Evolutionary conservation across 2,329 filamentous ascomycete genomes (phyloP).

Genomic region (Neopestalotiopsis clavispora): DNA sequence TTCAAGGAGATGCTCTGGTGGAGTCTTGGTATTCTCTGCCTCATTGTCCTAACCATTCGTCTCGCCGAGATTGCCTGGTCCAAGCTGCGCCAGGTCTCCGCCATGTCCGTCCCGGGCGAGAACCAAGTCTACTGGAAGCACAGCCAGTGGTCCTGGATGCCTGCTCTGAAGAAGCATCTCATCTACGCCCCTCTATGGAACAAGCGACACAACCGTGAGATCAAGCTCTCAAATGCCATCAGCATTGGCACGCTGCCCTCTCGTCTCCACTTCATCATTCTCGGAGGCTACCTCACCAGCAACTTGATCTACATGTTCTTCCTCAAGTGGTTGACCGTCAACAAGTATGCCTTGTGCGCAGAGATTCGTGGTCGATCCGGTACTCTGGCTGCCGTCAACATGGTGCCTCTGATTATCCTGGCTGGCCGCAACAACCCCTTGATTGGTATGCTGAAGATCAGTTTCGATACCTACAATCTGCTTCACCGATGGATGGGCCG

Average conservation of each 20-base stretch:
- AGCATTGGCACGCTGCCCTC: conserved; percentile 67
- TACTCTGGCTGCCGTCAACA: conserved; percentile 83
- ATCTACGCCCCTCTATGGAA: conserved; percentile 67
- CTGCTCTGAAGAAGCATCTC: conserved; percentile 65
- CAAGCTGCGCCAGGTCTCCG: conserved; percentile 62
- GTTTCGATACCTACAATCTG: conserved; percentile 96
- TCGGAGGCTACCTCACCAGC: conserved; percentile 61
- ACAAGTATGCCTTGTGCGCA: conserved; percentile 71
- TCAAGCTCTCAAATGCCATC: conserved; percentile 62
- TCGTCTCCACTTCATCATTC: conserved; percentile 63
- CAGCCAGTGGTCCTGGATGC: conserved; percentile 65
- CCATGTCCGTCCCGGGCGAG: conserved; percentile 58
- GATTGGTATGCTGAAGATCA: conserved; percentile 80
- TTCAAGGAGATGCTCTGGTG: conserved; percentile 65
- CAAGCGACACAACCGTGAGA: conserved; percentile 71
- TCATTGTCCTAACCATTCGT: conserved; percentile 58
- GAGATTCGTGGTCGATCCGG: conserved; percentile 87
- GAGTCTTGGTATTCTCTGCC: conserved; percentile 60
- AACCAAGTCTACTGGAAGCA: conserved; percentile 65
- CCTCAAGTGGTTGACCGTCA: conserved; percentile 62
- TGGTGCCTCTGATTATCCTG: conserved; percentile 88
- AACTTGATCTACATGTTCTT: conserved; percentile 68
- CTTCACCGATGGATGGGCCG: conserved; percentile 84
- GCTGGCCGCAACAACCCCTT: conserved; percentile 93
- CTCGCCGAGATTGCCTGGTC: conserved; percentile 59